These are phyloP conservation scores for Penicillium italicum DNA, from an alignment of 2,329 filamentous ascomycete genomes.

Conservation along the genomic window DNA sequence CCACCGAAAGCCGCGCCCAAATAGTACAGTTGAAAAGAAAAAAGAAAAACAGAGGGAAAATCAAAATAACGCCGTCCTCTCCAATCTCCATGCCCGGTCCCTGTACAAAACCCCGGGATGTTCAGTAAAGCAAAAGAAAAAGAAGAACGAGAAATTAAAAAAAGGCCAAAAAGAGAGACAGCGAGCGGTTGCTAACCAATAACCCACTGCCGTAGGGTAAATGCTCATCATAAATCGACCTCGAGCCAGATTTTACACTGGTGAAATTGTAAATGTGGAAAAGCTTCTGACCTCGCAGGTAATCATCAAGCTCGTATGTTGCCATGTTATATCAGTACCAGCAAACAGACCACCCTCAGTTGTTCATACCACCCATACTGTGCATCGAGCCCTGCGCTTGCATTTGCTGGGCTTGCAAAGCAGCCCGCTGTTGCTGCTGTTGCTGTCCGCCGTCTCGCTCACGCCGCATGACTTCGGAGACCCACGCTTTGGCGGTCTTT, in stretches of 20 bases:
- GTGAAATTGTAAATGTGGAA: neutral
- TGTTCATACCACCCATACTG: conserved; percentile 35
- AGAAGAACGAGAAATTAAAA: conserved; percentile 4
- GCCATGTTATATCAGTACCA: neutral
- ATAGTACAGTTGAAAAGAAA: conserved; percentile 21
- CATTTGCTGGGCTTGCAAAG: conserved; percentile 39
- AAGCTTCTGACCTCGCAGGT: neutral
- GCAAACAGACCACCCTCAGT: conserved; percentile 20
- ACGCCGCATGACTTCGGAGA: conserved; percentile 39
- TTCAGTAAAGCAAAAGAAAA: conserved; percentile 8
- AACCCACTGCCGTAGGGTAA: neutral
- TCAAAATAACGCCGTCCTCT: conserved; percentile 25
- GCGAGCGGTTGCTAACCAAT: neutral
- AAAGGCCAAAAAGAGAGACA: conserved; percentile 3
- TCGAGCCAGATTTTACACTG: neutral
- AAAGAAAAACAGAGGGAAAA: conserved; percentile 10
- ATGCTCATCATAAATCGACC: neutral
- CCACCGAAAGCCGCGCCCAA: conserved; percentile 23
- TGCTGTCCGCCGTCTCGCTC: conserved; percentile 35
- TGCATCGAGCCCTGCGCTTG: conserved; percentile 44
- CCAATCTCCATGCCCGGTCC: conserved; percentile 22
- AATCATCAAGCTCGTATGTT: neutral
- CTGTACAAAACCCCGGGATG: conserved; percentile 26
- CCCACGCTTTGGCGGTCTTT: conserved; percentile 36
- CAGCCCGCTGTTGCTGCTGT: conserved; percentile 30